Evolutionary conservation across 2,329 filamentous ascomycete species (phyloP).

Genomic region (Venturia carpophila): DNA sequence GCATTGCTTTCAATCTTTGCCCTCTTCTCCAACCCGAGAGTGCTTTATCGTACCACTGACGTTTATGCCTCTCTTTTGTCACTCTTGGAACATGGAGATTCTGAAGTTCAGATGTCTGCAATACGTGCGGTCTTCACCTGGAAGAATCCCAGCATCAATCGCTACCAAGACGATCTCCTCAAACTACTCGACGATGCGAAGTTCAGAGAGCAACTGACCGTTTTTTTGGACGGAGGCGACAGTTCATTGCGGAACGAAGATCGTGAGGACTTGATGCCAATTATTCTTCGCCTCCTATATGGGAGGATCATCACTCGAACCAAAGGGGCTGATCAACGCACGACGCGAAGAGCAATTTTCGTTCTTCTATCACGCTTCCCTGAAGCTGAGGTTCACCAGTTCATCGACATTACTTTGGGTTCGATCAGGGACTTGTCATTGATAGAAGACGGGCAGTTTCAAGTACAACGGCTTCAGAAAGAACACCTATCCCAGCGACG

Average conservation of each 20-base stretch:
- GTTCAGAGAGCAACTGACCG: constrained; percentile 88
- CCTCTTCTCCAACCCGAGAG: constrained; percentile 78
- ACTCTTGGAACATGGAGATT: constrained; percentile 78
- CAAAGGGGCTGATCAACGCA: constrained; percentile 65
- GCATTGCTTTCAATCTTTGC: constrained; percentile 73
- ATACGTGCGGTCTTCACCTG: constrained; percentile 81
- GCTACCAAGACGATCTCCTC: constrained; percentile 77
- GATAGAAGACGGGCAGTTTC: constrained; percentile 42
- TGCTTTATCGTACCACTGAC: constrained; percentile 67
- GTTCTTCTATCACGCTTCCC: constrained; percentile 72
- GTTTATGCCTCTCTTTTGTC: constrained; percentile 69
- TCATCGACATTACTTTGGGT: constrained; percentile 75
- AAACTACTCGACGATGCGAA: constrained; percentile 83
- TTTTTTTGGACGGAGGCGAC: constrained; percentile 63
- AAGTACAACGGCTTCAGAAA: constrained; percentile 47
- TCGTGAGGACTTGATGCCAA: constrained; percentile 66
- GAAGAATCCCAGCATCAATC: constrained; percentile 68
- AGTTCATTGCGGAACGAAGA: constrained; percentile 67
- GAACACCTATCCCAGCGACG: constrained; percentile 62
- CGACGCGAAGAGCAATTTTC: constrained; percentile 64
- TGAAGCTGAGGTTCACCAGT: constrained; percentile 66
- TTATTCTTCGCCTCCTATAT: constrained; percentile 80
- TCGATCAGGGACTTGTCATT: constrained; percentile 56
- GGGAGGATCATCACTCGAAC: constrained; percentile 80
- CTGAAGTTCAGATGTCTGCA: constrained; percentile 77